phyloP scores from a whole-genome alignment of 2,329 filamentous ascomycete genomes.

The Aspergillus aculeatus region DNA sequence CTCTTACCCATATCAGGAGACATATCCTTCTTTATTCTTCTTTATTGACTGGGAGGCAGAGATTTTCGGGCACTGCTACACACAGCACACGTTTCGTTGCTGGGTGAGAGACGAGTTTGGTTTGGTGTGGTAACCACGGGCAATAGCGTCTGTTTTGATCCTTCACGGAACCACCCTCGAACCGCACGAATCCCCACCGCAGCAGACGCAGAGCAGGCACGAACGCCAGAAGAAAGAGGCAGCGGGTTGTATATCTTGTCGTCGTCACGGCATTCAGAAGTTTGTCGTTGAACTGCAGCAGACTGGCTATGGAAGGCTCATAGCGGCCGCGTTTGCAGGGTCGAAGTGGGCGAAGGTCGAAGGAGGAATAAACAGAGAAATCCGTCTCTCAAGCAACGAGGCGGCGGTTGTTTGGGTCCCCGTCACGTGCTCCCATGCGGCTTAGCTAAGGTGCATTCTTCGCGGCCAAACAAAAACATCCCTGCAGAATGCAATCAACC shows the following conservation, averaged over 20 bases:
- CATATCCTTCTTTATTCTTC: conserved; percentile 22
- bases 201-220: conserved; percentile 2
- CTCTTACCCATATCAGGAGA: conserved; percentile 35
- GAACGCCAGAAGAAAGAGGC: neutral
- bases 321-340: conserved; percentile 21
- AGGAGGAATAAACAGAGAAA: conserved; percentile 41
- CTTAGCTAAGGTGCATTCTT: conserved; percentile 27
- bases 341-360: conserved; percentile 18
- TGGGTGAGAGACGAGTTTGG: conserved; percentile 18
- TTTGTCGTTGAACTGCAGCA: conserved; percentile 11
- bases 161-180: conserved; percentile 23
- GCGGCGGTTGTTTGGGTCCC: conserved; percentile 24
- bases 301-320: conserved; percentile 22
- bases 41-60: conserved; percentile 2
- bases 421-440: conserved; percentile 30
- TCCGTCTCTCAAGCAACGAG: conserved; percentile 44
- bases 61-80: conserved; percentile 17
- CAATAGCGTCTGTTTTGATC: conserved; percentile 32
- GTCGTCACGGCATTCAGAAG: conserved; percentile 14
- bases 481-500: neutral
- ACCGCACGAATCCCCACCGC: conserved; percentile 20
- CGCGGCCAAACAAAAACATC: conserved; percentile 3
- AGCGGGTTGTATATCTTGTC: neutral
- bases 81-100: conserved; percentile 17
- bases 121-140: conserved; percentile 27